phyloP scores from a whole-genome alignment of 805 yeast genomes.

The Candida khao-thaluensis region DNA sequence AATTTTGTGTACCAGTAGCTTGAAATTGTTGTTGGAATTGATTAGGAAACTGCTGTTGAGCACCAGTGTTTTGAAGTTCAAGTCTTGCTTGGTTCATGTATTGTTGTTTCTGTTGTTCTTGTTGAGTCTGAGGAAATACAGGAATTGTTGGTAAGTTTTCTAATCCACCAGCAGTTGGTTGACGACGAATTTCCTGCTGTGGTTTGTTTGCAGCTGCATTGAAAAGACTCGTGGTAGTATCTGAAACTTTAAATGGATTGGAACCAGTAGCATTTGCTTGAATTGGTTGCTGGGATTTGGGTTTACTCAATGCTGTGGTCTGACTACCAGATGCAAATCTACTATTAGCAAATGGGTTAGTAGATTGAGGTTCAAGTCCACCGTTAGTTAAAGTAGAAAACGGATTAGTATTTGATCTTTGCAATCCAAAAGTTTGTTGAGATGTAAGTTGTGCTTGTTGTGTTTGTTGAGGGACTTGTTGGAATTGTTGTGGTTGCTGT shows the following conservation, averaged over 20 bases:
- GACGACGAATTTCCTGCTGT: slow-evolving; percentile 37
- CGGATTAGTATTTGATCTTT: slow-evolving; percentile 37
- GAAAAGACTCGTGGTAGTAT: slow-evolving; percentile 33
- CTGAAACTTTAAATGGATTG: slow-evolving; percentile 58
- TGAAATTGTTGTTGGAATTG: slow-evolving; percentile 11
- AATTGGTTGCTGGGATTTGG: slow-evolving; percentile 13
- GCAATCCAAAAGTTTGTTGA: slow-evolving; percentile 17
- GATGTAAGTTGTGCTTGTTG: slow-evolving; percentile 6
- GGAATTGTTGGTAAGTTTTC: slow-evolving; percentile 65
- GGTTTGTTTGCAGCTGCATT: slow-evolving; percentile 13
- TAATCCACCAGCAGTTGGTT: slow-evolving; percentile 72
- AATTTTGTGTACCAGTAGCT: slow-evolving; percentile 1
- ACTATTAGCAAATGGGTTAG: slow-evolving; percentile 48
- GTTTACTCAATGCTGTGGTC: slow-evolving; percentile 33
- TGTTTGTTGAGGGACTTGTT: slow-evolving; percentile 14
- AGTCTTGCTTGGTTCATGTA: slow-evolving; percentile 36
- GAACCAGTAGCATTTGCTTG: slow-evolving; percentile 47
- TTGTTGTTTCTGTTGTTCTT: slow-evolving; percentile 37
- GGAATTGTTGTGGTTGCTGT: slow-evolving; percentile 14
- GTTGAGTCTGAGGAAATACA: slow-evolving; percentile 66
- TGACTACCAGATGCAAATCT: slow-evolving; percentile 32
- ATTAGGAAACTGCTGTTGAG: slow-evolving; percentile 17
- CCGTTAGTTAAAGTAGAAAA: slow-evolving; percentile 23
- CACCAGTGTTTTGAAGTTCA: slow-evolving; percentile 29
- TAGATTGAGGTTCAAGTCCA: slow-evolving; percentile 17